These are phyloP conservation scores for Candida gorgasii DNA, from an alignment of 805 yeast species.

Conservation along the genomic window DNA sequence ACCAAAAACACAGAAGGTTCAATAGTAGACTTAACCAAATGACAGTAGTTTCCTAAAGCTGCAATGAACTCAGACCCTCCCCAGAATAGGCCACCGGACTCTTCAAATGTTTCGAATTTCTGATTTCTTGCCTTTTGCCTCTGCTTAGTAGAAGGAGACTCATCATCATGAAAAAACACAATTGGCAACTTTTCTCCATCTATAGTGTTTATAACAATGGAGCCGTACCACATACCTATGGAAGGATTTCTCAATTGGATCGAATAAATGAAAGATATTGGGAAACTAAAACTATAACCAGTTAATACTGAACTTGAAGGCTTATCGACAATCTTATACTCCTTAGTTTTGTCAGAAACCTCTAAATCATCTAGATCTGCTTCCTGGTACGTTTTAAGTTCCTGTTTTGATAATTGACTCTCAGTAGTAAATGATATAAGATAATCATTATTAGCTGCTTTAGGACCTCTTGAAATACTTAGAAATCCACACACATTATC, in stretches of 20 bases:
- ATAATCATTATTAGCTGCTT: conserved; percentile 54
- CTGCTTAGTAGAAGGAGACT: conserved; percentile 68
- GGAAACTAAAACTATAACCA: conserved; percentile 69
- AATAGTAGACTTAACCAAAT: conserved; percentile 64
- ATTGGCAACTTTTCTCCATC: conserved; percentile 74
- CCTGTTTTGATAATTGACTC: conserved; percentile 44
- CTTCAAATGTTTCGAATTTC: conserved; percentile 73
- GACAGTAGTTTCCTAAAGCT: conserved; percentile 54
- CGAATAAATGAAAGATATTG: conserved; percentile 64
- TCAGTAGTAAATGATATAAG: conserved; percentile 73
- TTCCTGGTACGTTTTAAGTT: conserved; percentile 44
- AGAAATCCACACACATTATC: conserved; percentile 84
- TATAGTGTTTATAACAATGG: conserved; percentile 70
- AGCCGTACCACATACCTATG: conserved; percentile 90
- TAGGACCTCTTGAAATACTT: conserved; percentile 57
- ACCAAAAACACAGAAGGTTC: conserved; percentile 74
- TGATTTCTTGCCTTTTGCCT: conserved; percentile 61
- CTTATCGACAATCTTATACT: conserved; percentile 38
- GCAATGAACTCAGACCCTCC: conserved; percentile 83
- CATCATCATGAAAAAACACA: conserved; percentile 89
- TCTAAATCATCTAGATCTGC: conserved; percentile 48
- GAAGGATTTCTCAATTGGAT: conserved; percentile 84
- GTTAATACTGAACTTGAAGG: conserved; percentile 55
- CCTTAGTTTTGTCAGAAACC: too few species aligned
- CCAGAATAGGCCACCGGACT: conserved; percentile 66